Evolutionary conservation across 306 rosid species (phyloP), one percentile per base, ranked within the genome.

Genomic region (Cicer bijugum): DNA sequence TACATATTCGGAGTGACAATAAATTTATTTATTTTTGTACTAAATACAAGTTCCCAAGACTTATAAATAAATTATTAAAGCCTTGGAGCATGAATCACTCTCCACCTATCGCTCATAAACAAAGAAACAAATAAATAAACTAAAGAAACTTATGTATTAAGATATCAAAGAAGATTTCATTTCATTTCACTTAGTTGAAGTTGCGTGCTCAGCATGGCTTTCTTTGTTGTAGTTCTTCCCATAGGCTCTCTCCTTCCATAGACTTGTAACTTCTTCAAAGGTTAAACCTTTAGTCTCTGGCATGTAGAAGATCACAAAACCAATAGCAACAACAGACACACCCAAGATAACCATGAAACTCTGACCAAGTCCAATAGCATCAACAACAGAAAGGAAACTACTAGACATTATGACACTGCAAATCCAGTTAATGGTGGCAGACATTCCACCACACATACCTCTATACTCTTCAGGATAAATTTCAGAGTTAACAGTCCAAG

Each of bases 261-360:
- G 78, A 59, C 1, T 11, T 20, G 44, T 76, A 47, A 91, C 92
- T 75, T 88, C 92, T 78, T 86, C 91, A 72, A 88, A 86, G 0
- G 91, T 84, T 74, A 90, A 78, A 20, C 91, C 96, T 61, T 90
- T 82, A 1, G 91, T 90, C 83, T 90, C 92, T 1, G 96, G 96
- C 74, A 90, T 80, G 2, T 16, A 52, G 12, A 80, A 1, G 1
- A 71, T n/a, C 46, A 90, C 88, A 71, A 90, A 90, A n/a, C 43
- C 33, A 71, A 85, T 38, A 0, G 92, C 86, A 16, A 76, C 0
- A 33, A 78, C 84, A 8, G 91, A 81, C 7, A 90, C 45, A 7
- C 40, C 87, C 0, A 83, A 84, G 62, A 90, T 79, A 53, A 90
- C 80, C 74, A 86, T 69, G 83, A 90, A 90, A 12, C 91, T 88